Percentiles rank a stretch among this genome's conserved stretches.
phyloP scores from a whole-genome alignment of 345 rosid species.

The Schrenkiella parvula region DNA sequence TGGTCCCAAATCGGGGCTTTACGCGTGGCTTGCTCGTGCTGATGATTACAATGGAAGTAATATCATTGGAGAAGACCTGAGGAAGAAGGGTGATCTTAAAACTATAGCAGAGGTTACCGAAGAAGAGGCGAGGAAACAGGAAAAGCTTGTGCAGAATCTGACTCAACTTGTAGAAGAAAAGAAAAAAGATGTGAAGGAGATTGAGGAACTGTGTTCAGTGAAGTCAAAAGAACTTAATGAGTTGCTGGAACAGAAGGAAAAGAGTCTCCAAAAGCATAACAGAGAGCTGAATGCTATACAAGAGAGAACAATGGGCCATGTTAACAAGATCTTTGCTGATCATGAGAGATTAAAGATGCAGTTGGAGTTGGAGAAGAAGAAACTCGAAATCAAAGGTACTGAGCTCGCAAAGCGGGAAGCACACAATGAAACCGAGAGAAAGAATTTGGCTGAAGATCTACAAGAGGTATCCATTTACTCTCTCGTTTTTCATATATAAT shows the following conservation, averaged over 20 bases:
- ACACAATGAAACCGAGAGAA: constrained; percentile 47
- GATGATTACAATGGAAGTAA: constrained; percentile 65
- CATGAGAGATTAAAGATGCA: constrained; percentile 66
- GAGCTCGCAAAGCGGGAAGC: constrained; percentile 87
- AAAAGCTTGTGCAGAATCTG: constrained; percentile 62
- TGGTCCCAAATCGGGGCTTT: constrained; percentile 53
- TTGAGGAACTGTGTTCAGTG: constrained; percentile 46
- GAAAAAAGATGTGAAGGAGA: constrained; percentile 50
- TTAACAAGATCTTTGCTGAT: constrained; percentile 57
- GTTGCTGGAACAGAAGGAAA: constrained; percentile 65
- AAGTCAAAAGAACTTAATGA: constrained; percentile 46
- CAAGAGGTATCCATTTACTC: constrained; percentile 44
- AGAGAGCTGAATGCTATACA: constrained; percentile 70
- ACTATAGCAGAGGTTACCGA: constrained; percentile 72
- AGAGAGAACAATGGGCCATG: constrained; percentile 56
- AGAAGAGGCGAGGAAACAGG: constrained; percentile 80
- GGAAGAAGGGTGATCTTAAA: constrained; percentile 67
- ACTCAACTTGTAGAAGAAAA: constrained; percentile 60
- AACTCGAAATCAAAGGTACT: constrained; percentile 59
- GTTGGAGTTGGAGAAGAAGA: constrained; percentile 59
- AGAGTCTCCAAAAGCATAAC: constrained; percentile 63
- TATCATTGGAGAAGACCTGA: constrained; percentile 69
- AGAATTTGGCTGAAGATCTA: constrained; percentile 54
- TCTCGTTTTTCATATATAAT: background rate
- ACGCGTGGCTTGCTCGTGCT: constrained; percentile 88